Evolutionary conservation across 371 early-diverging fungal genomes (phyloP).

Genomic region (Actinomortierella wolfii): DNA sequence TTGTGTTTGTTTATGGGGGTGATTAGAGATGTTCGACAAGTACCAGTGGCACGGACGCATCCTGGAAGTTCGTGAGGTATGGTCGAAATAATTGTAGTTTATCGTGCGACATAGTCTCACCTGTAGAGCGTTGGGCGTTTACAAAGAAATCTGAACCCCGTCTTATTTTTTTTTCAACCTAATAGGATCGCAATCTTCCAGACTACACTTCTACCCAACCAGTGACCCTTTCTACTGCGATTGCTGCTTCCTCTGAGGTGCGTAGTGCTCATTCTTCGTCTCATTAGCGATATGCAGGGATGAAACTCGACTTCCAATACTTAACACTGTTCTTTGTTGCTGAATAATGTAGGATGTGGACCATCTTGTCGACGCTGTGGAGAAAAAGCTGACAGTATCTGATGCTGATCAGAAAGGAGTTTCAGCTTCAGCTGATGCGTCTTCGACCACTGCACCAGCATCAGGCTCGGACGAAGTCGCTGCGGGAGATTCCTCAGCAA

Average conservation of each 20-base stretch:
- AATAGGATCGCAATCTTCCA: constrained; percentile 17
- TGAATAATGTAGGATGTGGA: constrained; percentile 12
- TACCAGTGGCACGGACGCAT: constrained; percentile 58
- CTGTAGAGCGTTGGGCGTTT: background rate
- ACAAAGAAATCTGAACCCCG: background rate
- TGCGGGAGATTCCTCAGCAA: background rate
- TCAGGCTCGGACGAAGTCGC: background rate
- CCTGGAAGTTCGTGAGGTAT: constrained; percentile 63
- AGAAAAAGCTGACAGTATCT: constrained; percentile 17
- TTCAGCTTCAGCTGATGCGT: background rate
- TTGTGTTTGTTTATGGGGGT: no score
- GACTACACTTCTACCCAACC: constrained; percentile 17
- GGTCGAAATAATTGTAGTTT: background rate
- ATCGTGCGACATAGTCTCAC: background rate
- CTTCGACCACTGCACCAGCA: background rate
- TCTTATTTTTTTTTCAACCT: background rate
- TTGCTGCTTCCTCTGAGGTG: constrained; percentile 6
- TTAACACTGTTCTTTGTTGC: no score
- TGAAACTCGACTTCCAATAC: no score
- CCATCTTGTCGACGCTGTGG: constrained; percentile 15
- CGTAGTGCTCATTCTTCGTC: no score
- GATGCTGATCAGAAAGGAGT: constrained; percentile 7
- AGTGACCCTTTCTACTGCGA: constrained; percentile 6
- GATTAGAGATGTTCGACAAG: constrained; percentile 52
- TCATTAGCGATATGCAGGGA: no score